phyloP scores from a whole-genome alignment of 2,329 filamentous ascomycete species.

The Alternaria solani region DNA sequence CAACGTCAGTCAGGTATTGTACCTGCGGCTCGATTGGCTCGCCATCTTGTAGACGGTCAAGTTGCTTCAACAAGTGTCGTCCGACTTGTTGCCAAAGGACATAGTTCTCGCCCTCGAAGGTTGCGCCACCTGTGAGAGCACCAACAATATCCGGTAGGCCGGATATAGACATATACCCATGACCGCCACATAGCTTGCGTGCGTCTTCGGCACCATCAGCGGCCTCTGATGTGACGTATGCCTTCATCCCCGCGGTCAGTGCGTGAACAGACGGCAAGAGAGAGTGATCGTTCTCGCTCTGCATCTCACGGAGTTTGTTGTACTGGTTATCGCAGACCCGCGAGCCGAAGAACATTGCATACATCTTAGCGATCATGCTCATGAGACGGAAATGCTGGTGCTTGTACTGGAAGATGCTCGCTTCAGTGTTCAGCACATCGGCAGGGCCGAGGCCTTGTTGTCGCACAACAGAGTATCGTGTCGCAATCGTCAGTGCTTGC shows the following conservation, averaged over 20 bases:
- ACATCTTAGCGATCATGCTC: constrained; percentile 23
- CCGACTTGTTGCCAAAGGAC: constrained; percentile 53
- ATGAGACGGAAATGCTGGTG: constrained; percentile 29
- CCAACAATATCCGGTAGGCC: constrained; percentile 45
- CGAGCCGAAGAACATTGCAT: constrained; percentile 29
- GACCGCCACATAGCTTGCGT: constrained; percentile 50
- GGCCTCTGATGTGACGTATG: constrained; percentile 58
- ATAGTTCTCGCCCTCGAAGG: constrained; percentile 54
- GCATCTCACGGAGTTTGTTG: constrained; percentile 9
- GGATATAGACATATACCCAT: constrained; percentile 49
- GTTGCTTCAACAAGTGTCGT: constrained; percentile 40
- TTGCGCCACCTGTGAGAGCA: constrained; percentile 35
- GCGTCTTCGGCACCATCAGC: constrained; percentile 54
- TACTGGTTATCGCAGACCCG: constrained; percentile 9
- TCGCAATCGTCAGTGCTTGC: constrained; percentile 60
- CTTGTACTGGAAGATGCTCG: constrained; percentile 22
- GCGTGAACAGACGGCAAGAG: constrained; percentile 40
- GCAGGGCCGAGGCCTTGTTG: constrained; percentile 45
- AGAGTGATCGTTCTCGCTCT: constrained; percentile 8
- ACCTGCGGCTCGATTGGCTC: neutral
- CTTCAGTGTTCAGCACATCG: constrained; percentile 8
- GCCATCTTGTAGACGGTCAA: constrained; percentile 15
- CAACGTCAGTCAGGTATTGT: constrained; percentile 4
- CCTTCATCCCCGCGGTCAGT: constrained; percentile 52
- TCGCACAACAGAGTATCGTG: constrained; percentile 58